A percentile compares a stretch with the other conserved stretches of the same genome.
Evolutionary conservation across 2,329 filamentous ascomycete genomes (phyloP).

Genomic region (Fonsecaea nubica): DNA sequence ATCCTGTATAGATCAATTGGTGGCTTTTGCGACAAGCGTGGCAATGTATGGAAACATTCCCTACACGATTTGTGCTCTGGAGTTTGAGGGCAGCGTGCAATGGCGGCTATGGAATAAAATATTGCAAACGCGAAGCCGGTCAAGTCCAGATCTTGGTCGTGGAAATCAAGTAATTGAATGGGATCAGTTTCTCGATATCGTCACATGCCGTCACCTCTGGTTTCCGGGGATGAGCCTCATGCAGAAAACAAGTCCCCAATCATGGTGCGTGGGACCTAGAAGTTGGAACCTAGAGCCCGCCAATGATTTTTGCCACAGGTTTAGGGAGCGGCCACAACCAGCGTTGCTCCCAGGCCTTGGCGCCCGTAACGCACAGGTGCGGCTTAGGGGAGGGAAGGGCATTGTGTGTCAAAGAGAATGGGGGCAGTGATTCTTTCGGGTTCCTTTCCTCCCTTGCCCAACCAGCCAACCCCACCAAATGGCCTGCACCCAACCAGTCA

Average conservation of each 20-base stretch:
- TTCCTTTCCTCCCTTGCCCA: constrained; percentile 43
- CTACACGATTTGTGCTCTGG: background rate
- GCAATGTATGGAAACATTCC: background rate
- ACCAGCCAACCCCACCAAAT: constrained; percentile 1
- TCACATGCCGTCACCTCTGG: background rate
- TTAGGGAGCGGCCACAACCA: background rate
- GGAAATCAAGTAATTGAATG: background rate
- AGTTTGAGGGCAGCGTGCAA: background rate
- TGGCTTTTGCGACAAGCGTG: background rate
- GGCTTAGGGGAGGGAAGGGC: constrained; percentile 38
- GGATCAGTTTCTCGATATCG: background rate
- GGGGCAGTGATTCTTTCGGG: constrained; percentile 54
- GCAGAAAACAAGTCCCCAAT: too few relatives aligned
- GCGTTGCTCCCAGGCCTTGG: background rate
- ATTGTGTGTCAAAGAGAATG: constrained; percentile 42
- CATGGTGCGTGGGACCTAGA: background rate
- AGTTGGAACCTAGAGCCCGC: background rate
- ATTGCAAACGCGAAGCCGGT: background rate
- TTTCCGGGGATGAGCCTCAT: background rate
- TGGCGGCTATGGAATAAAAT: background rate
- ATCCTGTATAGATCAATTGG: background rate
- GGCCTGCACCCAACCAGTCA: background rate
- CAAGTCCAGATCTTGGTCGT: background rate
- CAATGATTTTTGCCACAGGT: constrained; percentile 1
- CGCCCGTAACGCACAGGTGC: background rate